A percentile compares a stretch with the other conserved stretches of the same genome.
Evolutionary conservation across 768 basidiomycete species (phyloP).

Genomic region (Pleurotus pulmonarius): DNA sequence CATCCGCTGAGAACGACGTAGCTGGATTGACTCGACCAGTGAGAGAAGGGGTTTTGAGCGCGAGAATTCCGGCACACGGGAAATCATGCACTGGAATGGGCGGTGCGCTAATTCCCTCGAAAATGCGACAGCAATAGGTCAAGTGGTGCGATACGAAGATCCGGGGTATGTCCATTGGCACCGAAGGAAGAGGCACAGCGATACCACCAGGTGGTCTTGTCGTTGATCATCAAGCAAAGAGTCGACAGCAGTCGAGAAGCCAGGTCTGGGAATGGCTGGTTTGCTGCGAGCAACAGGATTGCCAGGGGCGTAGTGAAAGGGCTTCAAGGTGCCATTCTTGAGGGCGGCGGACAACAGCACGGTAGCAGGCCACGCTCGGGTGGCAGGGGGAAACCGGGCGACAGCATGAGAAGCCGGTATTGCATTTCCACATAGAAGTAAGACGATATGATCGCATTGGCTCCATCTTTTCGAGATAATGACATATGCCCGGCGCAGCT

Average conservation of each 20-base stretch:
- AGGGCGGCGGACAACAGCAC: background rate
- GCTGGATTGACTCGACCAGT: background rate
- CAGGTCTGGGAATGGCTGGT: no score
- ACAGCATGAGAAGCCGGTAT: slow-evolving; percentile 4
- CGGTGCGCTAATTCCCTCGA: no score
- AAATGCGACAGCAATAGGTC: background rate
- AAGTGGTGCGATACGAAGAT: background rate
- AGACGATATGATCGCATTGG: background rate
- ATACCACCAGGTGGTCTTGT: background rate
- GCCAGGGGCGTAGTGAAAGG: no score
- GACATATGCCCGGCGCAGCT: background rate
- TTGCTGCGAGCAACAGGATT: no score
- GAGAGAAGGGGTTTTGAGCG: background rate
- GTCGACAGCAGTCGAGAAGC: background rate
- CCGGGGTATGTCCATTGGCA: background rate
- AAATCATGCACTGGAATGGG: background rate
- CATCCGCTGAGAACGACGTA: background rate
- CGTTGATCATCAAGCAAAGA: background rate
- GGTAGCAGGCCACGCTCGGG: background rate
- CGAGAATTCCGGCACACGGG: background rate
- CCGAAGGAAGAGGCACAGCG: background rate
- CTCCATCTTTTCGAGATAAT: background rate
- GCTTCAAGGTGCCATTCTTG: no score
- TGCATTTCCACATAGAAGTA: background rate
- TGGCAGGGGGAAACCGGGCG: background rate